Evolutionary conservation across 495 filamentous ascomycete genomes (phyloP), one percentile per base, ranked within the genome.

Genomic region (Aspergillus ostianus): DNA sequence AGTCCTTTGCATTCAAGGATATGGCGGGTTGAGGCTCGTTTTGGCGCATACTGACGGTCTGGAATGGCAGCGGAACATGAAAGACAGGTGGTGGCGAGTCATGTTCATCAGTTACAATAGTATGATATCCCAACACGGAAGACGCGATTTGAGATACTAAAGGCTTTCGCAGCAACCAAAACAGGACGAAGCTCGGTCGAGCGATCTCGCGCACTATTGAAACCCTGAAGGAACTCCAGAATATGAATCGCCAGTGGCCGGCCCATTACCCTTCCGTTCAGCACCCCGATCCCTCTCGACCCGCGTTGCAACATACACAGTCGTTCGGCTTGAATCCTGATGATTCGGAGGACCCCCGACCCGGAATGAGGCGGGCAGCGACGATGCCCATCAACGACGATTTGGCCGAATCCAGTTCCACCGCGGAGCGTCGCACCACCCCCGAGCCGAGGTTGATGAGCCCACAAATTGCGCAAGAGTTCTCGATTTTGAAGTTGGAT

Each of bases 381-480:
- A 96, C 92, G 29, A 86, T 85, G 6, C 62, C 87, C 18, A 86
- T 84, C 0, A 86, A 86, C 56, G 77, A 81, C 15, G 79, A 74
- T 26, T 63, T 77, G 1, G 84, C 81, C 36, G 92, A 95, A 71
- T 91, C 89, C 12, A 96, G 91, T 74, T 80, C 81, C 46, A 67
- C 81, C 52, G 86, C 85, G 18, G 83, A 87, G 60, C 78, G 79
- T 53, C 82, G 84, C 47, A 70, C 76, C 13, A 64, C 73, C 10
- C 63, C 81, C 23, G 90, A 91, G 51, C 88, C 87, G 15, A 80
- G 94, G 55, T 80, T 98, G 53, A 87, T 97, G 64, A 92, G 90
- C 17, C 92, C 92, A 20, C 90, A 97, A 74, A 93, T 97, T 57
- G 91, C 93, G 5, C 91, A 97, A 55, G 90, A 98, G 60, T 98